A percentile compares a stretch with the other conserved stretches of the same genome.
Evolutionary conservation across 805 yeast species (phyloP).

Genomic region (Yamadazyma endophytica): DNA sequence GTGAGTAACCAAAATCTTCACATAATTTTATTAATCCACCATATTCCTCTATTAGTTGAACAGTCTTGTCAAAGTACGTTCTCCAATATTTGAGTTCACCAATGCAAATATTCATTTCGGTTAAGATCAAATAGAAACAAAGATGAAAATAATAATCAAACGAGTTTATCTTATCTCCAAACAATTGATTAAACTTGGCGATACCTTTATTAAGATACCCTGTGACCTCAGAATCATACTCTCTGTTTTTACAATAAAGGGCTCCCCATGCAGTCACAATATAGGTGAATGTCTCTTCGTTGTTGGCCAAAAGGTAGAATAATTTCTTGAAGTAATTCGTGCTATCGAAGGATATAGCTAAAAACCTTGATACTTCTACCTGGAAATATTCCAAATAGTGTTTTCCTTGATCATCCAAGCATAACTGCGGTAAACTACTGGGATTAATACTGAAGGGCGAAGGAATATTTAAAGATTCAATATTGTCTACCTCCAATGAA

Average conservation of each 20-base stretch:
- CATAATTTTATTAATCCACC: constrained; percentile 14
- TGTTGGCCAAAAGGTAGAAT: constrained; percentile 14
- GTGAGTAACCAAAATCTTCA: constrained; percentile 12
- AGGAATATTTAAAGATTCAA: neutral
- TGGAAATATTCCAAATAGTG: constrained; percentile 16
- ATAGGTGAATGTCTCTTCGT: constrained; percentile 16
- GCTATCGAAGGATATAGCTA: constrained; percentile 15
- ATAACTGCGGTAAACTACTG: constrained; percentile 5
- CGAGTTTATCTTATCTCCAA: constrained; percentile 4
- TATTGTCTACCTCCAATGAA: neutral
- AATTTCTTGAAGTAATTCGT: constrained; percentile 23
- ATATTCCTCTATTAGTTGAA: constrained; percentile 9
- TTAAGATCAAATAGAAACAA: constrained; percentile 11
- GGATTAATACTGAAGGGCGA: constrained; percentile 3
- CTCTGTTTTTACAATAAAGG: constrained; percentile 7
- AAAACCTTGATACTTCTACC: constrained; percentile 12
- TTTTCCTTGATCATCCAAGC: constrained; percentile 12
- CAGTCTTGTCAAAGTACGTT: constrained; percentile 8
- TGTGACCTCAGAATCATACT: constrained; percentile 7
- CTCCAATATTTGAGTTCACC: constrained; percentile 18
- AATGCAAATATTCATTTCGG: constrained; percentile 14
- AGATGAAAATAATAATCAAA: constrained; percentile 11
- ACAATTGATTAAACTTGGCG: constrained; percentile 4
- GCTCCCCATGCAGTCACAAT: constrained; percentile 26
- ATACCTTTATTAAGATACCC: constrained; percentile 6